A percentile compares a stretch with the other conserved stretches of the same genome.
phyloP scores from a whole-genome alignment of 176 grass and related monocot genomes.

The Sorghum bicolor region DNA sequence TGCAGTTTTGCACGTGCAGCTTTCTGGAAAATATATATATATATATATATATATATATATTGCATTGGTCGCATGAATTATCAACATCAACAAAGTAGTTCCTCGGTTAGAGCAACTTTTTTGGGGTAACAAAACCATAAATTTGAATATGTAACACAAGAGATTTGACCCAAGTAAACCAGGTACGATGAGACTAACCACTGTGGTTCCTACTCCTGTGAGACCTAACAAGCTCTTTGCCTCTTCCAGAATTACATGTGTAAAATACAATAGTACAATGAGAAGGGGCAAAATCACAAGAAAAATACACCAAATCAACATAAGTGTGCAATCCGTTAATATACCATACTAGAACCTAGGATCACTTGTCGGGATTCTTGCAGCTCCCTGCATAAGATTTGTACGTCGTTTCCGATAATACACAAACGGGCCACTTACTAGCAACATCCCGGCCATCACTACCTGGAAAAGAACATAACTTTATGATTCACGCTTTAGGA shows the following conservation, averaged over 20 bases:
- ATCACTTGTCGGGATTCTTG: slow-evolving; percentile 64
- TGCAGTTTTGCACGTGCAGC: not conserved
- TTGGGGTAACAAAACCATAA: slow-evolving; percentile 3
- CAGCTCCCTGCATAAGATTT: slow-evolving; percentile 52
- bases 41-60: not conserved
- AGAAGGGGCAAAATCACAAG: not conserved
- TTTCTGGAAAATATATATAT: not conserved
- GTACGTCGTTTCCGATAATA: slow-evolving; percentile 58
- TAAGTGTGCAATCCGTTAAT: not conserved
- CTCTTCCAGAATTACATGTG: slow-evolving; percentile 26
- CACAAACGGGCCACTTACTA: slow-evolving; percentile 76
- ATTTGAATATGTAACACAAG: slow-evolving; percentile 33
- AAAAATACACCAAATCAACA: slow-evolving; percentile 22
- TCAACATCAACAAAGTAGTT: not conserved
- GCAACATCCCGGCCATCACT: slow-evolving; percentile 69
- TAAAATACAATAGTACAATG: slow-evolving; percentile 26
- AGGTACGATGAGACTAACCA: slow-evolving; percentile 1
- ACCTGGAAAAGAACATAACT: slow-evolving; percentile 49
- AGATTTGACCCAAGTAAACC: not conserved
- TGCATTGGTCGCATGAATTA: not conserved
- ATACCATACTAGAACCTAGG: slow-evolving; percentile 61
- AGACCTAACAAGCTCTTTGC: slow-evolving; percentile 11
- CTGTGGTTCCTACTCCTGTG: slow-evolving; percentile 33
- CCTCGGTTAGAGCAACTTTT: not conserved
- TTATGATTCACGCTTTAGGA: not conserved